Conservation (phyloP, 169 alveolate genomes). For the Plasmodium ovale region DNA sequence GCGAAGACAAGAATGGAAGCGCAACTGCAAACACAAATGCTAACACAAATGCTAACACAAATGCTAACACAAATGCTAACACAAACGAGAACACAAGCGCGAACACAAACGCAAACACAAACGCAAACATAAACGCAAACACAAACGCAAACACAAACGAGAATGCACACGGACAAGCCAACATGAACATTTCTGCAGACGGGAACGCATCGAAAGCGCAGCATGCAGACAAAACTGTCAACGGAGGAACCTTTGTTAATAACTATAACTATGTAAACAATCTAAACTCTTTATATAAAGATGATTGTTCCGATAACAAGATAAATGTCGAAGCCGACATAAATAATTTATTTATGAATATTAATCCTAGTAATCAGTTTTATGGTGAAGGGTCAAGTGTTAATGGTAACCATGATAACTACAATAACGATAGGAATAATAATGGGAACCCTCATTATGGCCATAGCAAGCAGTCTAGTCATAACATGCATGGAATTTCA, state of each 20-base stretch:
- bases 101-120: too few relatives aligned
- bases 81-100: too few relatives aligned
- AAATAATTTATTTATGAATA: conserved; percentile 17
- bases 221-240: background rate
- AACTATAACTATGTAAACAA: background rate
- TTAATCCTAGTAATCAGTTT: conserved; percentile 15
- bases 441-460: background rate
- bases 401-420: background rate
- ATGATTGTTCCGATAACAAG: background rate
- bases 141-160: too few relatives aligned
- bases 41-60: too few relatives aligned
- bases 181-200: too few relatives aligned
- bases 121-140: too few relatives aligned
- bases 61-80: background rate
- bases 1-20: too few relatives aligned
- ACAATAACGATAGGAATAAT: background rate
- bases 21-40: too few relatives aligned
- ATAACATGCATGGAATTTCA: background rate
- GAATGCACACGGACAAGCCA: too few relatives aligned
- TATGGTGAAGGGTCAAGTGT: conserved; percentile 7
- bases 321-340: background rate
- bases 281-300: conserved; percentile 14
- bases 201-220: background rate
- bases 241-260: too few relatives aligned
- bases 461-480: background rate